A percentile compares a stretch with the other conserved stretches of the same genome.
Conservation (phyloP, 1,139 yeast genomes). For the Saccharomyces hybrid region DNA sequence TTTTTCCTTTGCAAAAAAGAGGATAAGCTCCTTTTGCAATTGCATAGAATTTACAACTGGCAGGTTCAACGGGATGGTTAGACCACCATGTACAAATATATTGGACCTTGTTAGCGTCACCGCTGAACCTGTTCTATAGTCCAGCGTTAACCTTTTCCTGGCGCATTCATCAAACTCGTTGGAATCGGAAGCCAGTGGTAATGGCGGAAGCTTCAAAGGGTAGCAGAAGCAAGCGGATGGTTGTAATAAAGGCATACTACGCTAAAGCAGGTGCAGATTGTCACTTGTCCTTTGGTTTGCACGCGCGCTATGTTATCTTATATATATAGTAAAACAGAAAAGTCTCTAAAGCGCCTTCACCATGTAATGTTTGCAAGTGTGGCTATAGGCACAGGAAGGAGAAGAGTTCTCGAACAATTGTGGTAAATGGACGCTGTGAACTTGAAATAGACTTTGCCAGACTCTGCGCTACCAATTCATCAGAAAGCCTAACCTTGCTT, state of each 20-base stretch:
- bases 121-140: conserved; percentile 62
- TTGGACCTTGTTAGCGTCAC: conserved; percentile 52
- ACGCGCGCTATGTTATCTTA: neutral
- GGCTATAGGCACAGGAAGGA: neutral
- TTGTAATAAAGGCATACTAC: conserved; percentile 31
- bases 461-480: neutral
- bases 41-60: conserved; percentile 32
- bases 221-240: conserved; percentile 34
- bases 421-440: neutral
- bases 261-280: neutral
- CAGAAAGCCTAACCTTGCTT: neutral
- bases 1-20: conserved; percentile 24
- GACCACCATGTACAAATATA: conserved; percentile 58
- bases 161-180: conserved; percentile 17
- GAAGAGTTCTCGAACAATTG: neutral
- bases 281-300: neutral
- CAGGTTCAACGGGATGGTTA: conserved; percentile 51
- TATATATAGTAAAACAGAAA: neutral
- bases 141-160: conserved; percentile 32
- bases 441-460: neutral
- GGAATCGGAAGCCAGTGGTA: conserved; percentile 5
- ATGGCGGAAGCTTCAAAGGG: conserved; percentile 28
- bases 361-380: neutral
- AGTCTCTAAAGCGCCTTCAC: neutral
- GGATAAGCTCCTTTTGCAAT: conserved; percentile 25